A percentile compares a stretch with the other conserved stretches of the same genome.
These are phyloP conservation scores for Bipolaris victoriae DNA, from an alignment of 2,329 filamentous ascomycete genomes.

Conservation along the genomic window DNA sequence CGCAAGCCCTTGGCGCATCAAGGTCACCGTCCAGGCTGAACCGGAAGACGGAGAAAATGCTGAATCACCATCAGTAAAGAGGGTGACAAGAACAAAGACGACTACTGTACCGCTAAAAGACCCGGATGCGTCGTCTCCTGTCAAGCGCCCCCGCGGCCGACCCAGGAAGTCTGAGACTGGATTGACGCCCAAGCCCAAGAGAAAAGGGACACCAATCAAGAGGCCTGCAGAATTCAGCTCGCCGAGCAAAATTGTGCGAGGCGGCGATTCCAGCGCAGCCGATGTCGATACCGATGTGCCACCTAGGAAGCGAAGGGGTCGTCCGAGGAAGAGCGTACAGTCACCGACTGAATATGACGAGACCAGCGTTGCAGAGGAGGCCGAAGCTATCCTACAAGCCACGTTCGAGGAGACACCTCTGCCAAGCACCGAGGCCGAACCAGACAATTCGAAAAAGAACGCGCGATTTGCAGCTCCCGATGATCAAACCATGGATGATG, in stretches of 20 bases:
- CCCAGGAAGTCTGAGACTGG: constrained; percentile 46
- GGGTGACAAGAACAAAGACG: constrained; percentile 41
- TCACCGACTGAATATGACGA: constrained; percentile 27
- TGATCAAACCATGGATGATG: constrained; percentile 19
- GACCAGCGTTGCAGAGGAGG: constrained; percentile 13
- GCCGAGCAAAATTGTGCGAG: constrained; percentile 24
- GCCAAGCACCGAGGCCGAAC: neutral
- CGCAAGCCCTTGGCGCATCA: constrained; percentile 57
- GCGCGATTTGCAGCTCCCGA: constrained; percentile 12
- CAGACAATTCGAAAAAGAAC: constrained; percentile 15
- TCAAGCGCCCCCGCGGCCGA: constrained; percentile 46
- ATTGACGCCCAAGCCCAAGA: constrained; percentile 35
- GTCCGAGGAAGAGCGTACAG: constrained; percentile 42
- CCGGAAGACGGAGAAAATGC: constrained; percentile 44
- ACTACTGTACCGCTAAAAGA: constrained; percentile 53
- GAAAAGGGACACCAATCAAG: constrained; percentile 43
- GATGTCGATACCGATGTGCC: constrained; percentile 33
- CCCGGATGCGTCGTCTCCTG: constrained; percentile 44
- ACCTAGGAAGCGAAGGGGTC: constrained; percentile 41
- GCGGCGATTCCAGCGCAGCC: constrained; percentile 28
- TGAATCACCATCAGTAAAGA: constrained; percentile 39
- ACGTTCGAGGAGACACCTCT: constrained; percentile 14
- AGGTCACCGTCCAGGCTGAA: constrained; percentile 58
- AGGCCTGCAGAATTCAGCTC: constrained; percentile 35
- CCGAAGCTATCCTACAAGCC: neutral